These are phyloP conservation scores for Globisporangium recalcitrans DNA, from an alignment of 352 stramenopile genomes.

Conservation along the genomic window DNA sequence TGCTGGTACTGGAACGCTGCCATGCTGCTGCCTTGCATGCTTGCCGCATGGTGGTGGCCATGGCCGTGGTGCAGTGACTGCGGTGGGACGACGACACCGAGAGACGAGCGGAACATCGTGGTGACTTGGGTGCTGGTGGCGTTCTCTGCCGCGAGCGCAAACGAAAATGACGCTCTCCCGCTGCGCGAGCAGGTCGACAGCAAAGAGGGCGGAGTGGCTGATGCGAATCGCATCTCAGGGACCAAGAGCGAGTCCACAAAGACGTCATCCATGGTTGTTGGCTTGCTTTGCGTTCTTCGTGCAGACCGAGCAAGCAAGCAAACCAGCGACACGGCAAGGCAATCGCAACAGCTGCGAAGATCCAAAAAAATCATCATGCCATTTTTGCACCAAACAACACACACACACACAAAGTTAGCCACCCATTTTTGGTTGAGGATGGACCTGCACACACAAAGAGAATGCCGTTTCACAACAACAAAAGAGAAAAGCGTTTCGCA, in stretches of 20 bases:
- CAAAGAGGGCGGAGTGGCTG: neutral
- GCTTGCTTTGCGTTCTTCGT: neutral
- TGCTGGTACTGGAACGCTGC: neutral
- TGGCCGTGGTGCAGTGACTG: neutral
- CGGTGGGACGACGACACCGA: conserved; percentile 2
- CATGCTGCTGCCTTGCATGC: neutral
- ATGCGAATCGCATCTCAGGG: conserved; percentile 2
- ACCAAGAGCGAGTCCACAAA: conserved; percentile 12
- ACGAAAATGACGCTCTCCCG: conserved; percentile 15
- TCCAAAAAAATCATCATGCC: conserved; percentile 6
- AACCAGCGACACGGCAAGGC: conserved; percentile 11
- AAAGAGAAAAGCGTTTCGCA: conserved; percentile 5
- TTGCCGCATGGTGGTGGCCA: neutral
- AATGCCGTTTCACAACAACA: conserved; percentile 10
- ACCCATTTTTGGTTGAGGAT: conserved; percentile 5
- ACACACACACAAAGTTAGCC: conserved; percentile 4
- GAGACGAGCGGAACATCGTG: conserved; percentile 16
- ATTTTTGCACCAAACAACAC: neutral
- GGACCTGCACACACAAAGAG: conserved; percentile 1
- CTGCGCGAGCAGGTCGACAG: neutral
- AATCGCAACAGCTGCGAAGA: conserved; percentile 5
- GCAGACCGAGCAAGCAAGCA: neutral
- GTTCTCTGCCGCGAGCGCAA: conserved; percentile 14
- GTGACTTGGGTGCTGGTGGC: neutral
- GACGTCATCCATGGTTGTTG: neutral